phyloP scores from a whole-genome alignment of 75 land plant genomes.

The Sequoiadendron giganteum region DNA sequence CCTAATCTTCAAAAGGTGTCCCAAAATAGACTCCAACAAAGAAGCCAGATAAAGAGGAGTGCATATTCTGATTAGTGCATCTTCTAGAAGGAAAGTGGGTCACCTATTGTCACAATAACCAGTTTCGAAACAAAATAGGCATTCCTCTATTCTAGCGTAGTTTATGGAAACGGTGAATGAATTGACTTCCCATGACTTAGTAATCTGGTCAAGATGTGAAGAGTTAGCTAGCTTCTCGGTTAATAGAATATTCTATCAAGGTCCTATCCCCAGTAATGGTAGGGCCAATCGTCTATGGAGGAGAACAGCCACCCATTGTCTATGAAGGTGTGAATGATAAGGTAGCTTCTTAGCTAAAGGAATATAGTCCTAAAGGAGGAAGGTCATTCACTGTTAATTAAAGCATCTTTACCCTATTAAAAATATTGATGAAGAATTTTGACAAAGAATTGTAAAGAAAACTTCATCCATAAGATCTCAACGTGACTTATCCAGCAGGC shows the following conservation, averaged over 20 bases:
- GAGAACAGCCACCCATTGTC: neutral
- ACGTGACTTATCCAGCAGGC: neutral
- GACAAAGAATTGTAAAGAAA: neutral
- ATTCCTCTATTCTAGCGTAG: neutral
- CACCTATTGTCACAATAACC: neutral
- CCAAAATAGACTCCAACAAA: too few relatives aligned
- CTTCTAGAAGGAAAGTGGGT: neutral
- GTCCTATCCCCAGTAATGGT: neutral
- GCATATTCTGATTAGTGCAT: neutral
- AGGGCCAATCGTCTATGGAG: neutral
- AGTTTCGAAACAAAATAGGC: neutral
- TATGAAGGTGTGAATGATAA: neutral
- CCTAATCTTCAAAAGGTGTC: too few relatives aligned
- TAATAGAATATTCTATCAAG: neutral
- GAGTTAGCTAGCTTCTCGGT: neutral
- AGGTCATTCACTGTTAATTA: neutral
- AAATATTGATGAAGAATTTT: neutral
- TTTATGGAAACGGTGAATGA: neutral
- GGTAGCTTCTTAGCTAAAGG: neutral
- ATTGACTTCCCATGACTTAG: neutral
- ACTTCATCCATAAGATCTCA: neutral
- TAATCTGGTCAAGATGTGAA: neutral
- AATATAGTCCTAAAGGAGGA: neutral
- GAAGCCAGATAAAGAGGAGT: too few relatives aligned
- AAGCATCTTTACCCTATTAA: neutral